Base-by-base conservation (phyloP, 352 stramenopile genomes). In the Elongisporangium undulatum region DNA sequence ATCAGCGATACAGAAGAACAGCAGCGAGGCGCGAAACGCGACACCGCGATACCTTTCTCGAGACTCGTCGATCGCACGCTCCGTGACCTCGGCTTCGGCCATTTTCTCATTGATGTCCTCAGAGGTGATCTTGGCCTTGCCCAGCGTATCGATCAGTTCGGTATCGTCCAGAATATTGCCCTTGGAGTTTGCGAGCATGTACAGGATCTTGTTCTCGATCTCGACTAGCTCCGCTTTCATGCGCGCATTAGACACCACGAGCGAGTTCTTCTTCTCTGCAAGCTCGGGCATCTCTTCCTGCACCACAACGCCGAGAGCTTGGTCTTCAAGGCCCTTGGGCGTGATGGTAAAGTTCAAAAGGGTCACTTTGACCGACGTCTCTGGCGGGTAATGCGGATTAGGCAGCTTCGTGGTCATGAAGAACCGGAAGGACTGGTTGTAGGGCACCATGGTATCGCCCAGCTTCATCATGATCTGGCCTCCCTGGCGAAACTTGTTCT, bases 301-400 rank as follows among this genome's bases (percentile, higher is more conserved):
- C 39, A 98, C 84, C 12, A 95, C 87, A 23, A 95, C 87, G 51
- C 86, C 87, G 1, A 97, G 75, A 24, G 97, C 60, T 59, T 98
- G 92, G 58, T 97, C 92, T 67, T 97, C 89, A 0, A 98, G 71
- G 0, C 92, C 92, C 52, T 90, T 92, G 71, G 93, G 89, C 10
- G 90, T 98, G 67, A 97, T 97, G 0, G 90, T 97, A 61, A 98
- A 98, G 62, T 98, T 97, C 2, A 97, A 64, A 19, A 98, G 29
- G 66, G 80, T 94, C 34, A 98, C 92, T 72, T 98, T 97, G 26
- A 97, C 89, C 39, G 89, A 94, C 0, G 96, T 79, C 67, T 97
- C 91, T 0, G 91, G 91, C 0, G 89, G 78, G 49, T 97, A 97
- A 58, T 97, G 89, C n/a, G 91, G 91, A 57, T 97, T 97, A 2